A percentile compares a stretch with the other conserved stretches of the same genome.
phyloP scores from a whole-genome alignment of 176 grass and related monocot genomes.

The Phoenix roebelenii region DNA sequence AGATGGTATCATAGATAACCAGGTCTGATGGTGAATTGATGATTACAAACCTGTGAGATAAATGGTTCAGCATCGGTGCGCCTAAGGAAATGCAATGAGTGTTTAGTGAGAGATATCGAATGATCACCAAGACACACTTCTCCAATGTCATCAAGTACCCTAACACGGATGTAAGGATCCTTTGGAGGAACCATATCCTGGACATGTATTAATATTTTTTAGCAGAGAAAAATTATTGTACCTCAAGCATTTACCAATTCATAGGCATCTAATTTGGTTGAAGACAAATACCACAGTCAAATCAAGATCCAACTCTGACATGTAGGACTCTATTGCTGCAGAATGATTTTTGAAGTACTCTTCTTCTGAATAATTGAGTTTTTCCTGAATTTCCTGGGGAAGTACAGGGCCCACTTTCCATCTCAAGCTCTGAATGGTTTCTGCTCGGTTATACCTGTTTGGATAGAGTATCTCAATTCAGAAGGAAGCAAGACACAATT shows the following conservation, averaged over 20 bases:
- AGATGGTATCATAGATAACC: too few species aligned
- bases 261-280: too few species aligned
- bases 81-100: too few species aligned
- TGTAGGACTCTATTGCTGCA: conserved; percentile 61
- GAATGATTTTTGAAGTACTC: conserved; percentile 89
- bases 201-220: background rate
- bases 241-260: too few species aligned
- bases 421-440: conserved; percentile 84
- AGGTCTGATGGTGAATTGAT: too few species aligned
- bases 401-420: conserved; percentile 88
- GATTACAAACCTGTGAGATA: too few species aligned
- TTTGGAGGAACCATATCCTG: conserved; percentile 97
- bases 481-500: too few species aligned
- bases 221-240: too few species aligned
- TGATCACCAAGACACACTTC: conserved; percentile 92
- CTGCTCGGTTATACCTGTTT: conserved; percentile 61
- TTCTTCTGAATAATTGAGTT: conserved; percentile 70
- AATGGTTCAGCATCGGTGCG: too few species aligned
- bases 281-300: conserved; percentile 63
- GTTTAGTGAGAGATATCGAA: conserved; percentile 20
- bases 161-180: conserved; percentile 86
- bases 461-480: too few species aligned
- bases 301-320: conserved; percentile 87
- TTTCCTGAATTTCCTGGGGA: conserved; percentile 92
- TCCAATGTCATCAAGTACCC: conserved; percentile 73